Base-by-base conservation (phyloP, 345 rosid genomes). In the Camelina sativa region DNA sequence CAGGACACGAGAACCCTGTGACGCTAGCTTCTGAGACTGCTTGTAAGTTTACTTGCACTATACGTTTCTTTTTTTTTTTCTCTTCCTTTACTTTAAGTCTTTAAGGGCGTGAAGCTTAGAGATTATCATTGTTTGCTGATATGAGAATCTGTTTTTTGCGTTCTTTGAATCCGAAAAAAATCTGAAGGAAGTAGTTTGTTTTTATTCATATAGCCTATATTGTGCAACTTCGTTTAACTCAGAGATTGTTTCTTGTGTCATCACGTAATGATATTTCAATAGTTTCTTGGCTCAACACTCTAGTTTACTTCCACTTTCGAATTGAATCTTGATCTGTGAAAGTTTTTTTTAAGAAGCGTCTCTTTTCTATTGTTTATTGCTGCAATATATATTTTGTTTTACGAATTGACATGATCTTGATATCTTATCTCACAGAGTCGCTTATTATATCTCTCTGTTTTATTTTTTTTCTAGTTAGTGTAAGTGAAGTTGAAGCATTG, bases 401-500 rank as follows among this genome's bases (percentile, higher is more conserved):
- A 38, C 41, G 41, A 38, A 2, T 9, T 38, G 41, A 38, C 4
- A 8, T 16, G 60, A 12, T 70, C 9, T 16, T 47, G 28, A 17
- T 46, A 15, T 5, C 3, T 52, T 53, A 41, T 30, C 16, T 61
- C 0, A n/a, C 22, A 0, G 51, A 10, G 2, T 13, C 16, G 37
- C 16, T 68, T 13, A 13, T 2, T 16, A 4, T 28, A 11, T 28
- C 0, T 28, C 16, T 59, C 54, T 81, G 54, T 58, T 64, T 73
- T 25, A n/a, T 72, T 58, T 64, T 73, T 25, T 69, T 52, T 56
- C 43, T 94, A 93, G 98, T 90, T 79, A 87, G 93, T 76, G 97
- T 93, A 22, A 91, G 96, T 82, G 98, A 93, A 82, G 98, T 93
- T 75, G 97, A 93, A 88, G 98, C 98, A 46, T 81, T 93, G 17